A percentile compares a stretch with the other conserved stretches of the same genome.
These are phyloP conservation scores for Ceratobasidium sp. DNA, from an alignment of 1,284 basidiomycete genomes.

Conservation along the genomic window DNA sequence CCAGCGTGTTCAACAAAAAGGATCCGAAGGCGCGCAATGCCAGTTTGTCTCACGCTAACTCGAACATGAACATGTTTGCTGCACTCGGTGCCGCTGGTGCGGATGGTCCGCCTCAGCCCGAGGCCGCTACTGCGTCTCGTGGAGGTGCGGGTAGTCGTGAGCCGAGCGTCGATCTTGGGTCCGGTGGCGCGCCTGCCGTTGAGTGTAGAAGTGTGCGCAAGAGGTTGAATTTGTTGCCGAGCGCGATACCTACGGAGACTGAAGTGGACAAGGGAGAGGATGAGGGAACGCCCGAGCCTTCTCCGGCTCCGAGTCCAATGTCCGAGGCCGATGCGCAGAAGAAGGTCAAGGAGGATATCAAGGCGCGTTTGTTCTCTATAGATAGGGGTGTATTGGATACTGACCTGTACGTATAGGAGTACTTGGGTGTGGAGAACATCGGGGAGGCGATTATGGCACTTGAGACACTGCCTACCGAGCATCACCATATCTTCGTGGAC, in stretches of 20 bases:
- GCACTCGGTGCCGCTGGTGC: conserved; percentile 70
- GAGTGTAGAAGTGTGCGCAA: conserved; percentile 59
- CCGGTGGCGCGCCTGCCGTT: too few relatives aligned
- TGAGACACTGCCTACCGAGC: not conserved
- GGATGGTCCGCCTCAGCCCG: conserved; percentile 57
- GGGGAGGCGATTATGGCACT: conserved; percentile 84
- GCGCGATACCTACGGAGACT: conserved; percentile 62
- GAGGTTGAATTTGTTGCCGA: conserved; percentile 74
- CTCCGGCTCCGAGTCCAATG: conserved; percentile 60
- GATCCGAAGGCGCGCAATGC: conserved; percentile 64
- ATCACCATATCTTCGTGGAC: not conserved
- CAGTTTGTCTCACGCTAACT: conserved; percentile 79
- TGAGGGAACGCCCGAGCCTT: conserved; percentile 60
- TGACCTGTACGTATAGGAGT: conserved; percentile 57
- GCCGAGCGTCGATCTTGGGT: too few relatives aligned
- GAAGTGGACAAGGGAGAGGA: conserved; percentile 63
- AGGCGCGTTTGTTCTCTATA: conserved; percentile 49
- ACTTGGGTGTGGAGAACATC: conserved; percentile 79
- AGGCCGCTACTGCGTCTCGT: too few relatives aligned
- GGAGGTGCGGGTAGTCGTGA: conserved; percentile 49
- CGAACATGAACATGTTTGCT: conserved; percentile 88
- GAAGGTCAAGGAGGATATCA: conserved; percentile 83
- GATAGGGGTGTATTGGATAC: not conserved
- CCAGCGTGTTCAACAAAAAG: conserved; percentile 79
- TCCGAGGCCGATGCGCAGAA: conserved; percentile 75